phyloP scores from a whole-genome alignment of 306 rosid genomes.

The Acacia confusa region DNA sequence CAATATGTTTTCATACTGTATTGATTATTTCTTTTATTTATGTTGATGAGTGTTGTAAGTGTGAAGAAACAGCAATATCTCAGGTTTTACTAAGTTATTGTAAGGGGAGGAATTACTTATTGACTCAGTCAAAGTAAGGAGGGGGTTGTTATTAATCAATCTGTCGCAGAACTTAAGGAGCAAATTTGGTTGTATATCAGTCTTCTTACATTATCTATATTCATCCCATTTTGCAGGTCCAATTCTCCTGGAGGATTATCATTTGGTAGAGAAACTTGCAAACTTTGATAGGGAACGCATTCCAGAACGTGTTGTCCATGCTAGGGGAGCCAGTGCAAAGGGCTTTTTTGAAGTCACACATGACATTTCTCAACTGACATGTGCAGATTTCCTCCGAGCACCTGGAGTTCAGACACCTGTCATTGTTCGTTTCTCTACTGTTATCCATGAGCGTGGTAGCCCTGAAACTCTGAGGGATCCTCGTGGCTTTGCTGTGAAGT shows the following conservation, averaged over 20 bases:
- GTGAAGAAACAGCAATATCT: not conserved
- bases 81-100: not conserved
- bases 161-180: not conserved
- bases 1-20: not conserved
- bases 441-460: slow-evolving; percentile 13
- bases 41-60: not conserved
- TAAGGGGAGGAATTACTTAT: not conserved
- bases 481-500: slow-evolving; percentile 8
- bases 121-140: not conserved
- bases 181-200: not conserved
- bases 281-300: slow-evolving; percentile 7
- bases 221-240: not conserved
- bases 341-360: slow-evolving; percentile 7
- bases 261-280: slow-evolving; percentile 7
- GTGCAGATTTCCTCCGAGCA: slow-evolving; percentile 4
- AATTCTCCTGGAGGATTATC: slow-evolving; percentile 2
- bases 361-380: not conserved
- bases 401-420: slow-evolving; percentile 12
- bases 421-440: slow-evolving; percentile 4
- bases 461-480: slow-evolving; percentile 12
- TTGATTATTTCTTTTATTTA: not conserved
- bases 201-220: not conserved
- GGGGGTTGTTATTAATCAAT: not conserved
- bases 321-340: slow-evolving; percentile 12
- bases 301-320: slow-evolving; percentile 3